These are phyloP conservation scores for Diddensiella transvaalensis DNA, from an alignment of 805 yeast genomes.

Conservation along the genomic window DNA sequence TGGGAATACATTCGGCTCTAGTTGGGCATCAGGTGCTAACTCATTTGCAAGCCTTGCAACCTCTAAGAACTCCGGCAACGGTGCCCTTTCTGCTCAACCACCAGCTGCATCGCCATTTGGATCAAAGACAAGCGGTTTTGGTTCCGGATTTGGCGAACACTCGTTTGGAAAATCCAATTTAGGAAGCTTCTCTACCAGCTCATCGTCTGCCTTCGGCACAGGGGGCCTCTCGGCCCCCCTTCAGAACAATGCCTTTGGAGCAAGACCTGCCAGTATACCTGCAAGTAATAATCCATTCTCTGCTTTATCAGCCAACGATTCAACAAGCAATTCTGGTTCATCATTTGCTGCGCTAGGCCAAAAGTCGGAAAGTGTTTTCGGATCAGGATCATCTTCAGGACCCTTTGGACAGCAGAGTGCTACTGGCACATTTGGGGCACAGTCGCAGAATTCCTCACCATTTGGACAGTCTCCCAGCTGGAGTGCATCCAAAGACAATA, in stretches of 20 bases:
- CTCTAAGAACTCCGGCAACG: background rate
- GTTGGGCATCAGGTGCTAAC: slow-evolving; percentile 14
- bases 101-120: slow-evolving; percentile 24
- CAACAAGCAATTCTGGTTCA: slow-evolving; percentile 1
- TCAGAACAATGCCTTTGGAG: no score
- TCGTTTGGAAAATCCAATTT: slow-evolving; percentile 21
- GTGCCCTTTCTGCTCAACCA: background rate
- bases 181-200: slow-evolving; percentile 6
- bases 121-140: no score
- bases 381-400: slow-evolving; percentile 1
- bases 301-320: slow-evolving; percentile 4
- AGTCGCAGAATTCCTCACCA: slow-evolving; percentile 1
- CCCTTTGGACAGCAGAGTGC: slow-evolving; percentile 10
- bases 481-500: no score
- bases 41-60: background rate
- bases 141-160: slow-evolving; percentile 22
- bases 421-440: slow-evolving; percentile 10
- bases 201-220: background rate
- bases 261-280: background rate
- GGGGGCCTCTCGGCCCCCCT: background rate
- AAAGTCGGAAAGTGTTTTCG: background rate
- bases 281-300: background rate
- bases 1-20: slow-evolving; percentile 10
- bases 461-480: no score
- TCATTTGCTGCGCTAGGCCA: slow-evolving; percentile 4